A percentile compares a stretch with the other conserved stretches of the same genome.
phyloP scores from a whole-genome alignment of 2,329 filamentous ascomycete genomes.

The Aspergillus neoniger region DNA sequence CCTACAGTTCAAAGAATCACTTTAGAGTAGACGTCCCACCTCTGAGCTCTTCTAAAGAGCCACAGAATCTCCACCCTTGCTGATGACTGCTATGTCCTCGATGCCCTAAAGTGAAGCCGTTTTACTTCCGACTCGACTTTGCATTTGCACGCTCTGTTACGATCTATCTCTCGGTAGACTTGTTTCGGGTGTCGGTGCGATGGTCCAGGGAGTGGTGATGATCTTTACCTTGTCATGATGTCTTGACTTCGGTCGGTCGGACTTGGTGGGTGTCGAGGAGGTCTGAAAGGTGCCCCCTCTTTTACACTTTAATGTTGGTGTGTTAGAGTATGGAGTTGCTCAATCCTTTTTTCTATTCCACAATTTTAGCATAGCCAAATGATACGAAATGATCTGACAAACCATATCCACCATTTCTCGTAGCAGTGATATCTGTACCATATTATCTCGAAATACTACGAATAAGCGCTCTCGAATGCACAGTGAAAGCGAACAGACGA shows the following conservation, averaged over 20 bases:
- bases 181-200: constrained; percentile 45
- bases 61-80: constrained; percentile 90
- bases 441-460: no score
- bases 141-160: constrained; percentile 18
- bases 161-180: constrained; percentile 28
- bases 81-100: constrained; percentile 86
- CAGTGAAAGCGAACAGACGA: no score
- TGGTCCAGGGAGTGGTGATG: constrained; percentile 88
- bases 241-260: constrained; percentile 76
- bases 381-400: not conserved
- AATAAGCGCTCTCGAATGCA: no score
- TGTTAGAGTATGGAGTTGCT: not conserved
- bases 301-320: constrained; percentile 55
- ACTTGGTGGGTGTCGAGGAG: constrained; percentile 81
- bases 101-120: constrained; percentile 82
- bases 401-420: no score
- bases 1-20: constrained; percentile 72
- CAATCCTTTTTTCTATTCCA: not conserved
- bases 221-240: constrained; percentile 76
- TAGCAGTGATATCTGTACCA: no score
- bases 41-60: constrained; percentile 92
- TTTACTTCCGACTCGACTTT: constrained; percentile 51
- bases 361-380: not conserved
- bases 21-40: constrained; percentile 94
- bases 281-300: constrained; percentile 74